Conservation (phyloP, 1,139 yeast genomes). For the Debaryomyces robertsiae region DNA sequence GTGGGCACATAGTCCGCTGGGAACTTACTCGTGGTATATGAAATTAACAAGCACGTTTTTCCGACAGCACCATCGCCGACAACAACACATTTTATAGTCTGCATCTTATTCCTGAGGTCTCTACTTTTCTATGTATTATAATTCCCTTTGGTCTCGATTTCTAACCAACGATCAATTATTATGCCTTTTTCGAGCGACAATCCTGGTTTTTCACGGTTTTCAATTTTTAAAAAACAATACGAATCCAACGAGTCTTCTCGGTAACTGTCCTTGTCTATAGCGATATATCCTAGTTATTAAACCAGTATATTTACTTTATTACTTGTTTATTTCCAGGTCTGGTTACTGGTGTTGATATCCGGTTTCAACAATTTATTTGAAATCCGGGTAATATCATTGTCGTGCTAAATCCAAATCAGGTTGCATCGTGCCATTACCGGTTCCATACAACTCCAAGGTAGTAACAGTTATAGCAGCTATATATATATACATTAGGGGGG, state of each 20-base stretch:
- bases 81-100: constrained; percentile 92
- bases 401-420: no score
- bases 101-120: constrained; percentile 47
- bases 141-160: not conserved
- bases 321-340: constrained; percentile 7
- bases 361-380: constrained; percentile 8
- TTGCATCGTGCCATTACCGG: constrained; percentile 8
- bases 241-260: not conserved
- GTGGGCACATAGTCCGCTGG: constrained; percentile 92
- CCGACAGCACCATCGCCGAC: constrained; percentile 99
- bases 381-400: constrained; percentile 9
- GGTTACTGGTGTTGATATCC: constrained; percentile 7
- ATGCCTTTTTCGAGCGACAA: constrained; percentile 1
- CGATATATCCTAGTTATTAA: constrained; percentile 1
- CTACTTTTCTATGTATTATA: not conserved
- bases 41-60: constrained; percentile 85
- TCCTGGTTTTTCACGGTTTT: not conserved
- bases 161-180: constrained; percentile 1
- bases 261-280: constrained; percentile 1
- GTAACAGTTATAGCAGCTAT: not conserved
- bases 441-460: not conserved
- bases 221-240: constrained; percentile 2
- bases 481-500: constrained; percentile 4
- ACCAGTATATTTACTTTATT: constrained; percentile 1
- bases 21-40: constrained; percentile 84